phyloP scores from a whole-genome alignment of 768 basidiomycete genomes.

The Cyathus striatus region DNA sequence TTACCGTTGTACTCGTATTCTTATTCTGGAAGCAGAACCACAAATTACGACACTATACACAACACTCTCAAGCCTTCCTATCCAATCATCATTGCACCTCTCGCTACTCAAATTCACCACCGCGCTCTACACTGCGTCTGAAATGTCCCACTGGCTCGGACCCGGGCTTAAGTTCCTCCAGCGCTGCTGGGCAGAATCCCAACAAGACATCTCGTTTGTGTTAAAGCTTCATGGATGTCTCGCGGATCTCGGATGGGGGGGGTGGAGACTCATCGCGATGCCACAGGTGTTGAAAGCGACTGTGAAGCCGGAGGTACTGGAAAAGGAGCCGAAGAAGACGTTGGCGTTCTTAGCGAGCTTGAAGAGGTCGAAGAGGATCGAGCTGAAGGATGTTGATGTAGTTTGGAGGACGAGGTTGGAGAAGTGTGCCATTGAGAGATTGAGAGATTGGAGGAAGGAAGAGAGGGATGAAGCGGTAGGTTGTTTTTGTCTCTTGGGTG shows the following conservation, averaged over 20 bases:
- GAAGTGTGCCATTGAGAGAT: constrained; percentile 36
- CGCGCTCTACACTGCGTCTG: constrained; percentile 33
- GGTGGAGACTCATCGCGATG: constrained; percentile 68
- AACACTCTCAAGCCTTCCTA: constrained; percentile 22
- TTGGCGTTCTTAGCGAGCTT: constrained; percentile 49
- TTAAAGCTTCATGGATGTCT: constrained; percentile 55
- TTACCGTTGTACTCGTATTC: constrained; percentile 3
- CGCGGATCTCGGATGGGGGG: constrained; percentile 65
- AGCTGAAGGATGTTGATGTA: constrained; percentile 41
- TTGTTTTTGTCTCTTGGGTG: constrained; percentile 3
- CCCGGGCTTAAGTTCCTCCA: constrained; percentile 55
- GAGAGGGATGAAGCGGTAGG: constrained; percentile 36
- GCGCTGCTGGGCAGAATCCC: constrained; percentile 24
- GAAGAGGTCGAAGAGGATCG: constrained; percentile 42
- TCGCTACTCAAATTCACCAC: constrained; percentile 34
- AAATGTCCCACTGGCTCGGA: constrained; percentile 46
- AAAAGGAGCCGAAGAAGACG: constrained; percentile 33
- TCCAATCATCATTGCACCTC: constrained; percentile 19
- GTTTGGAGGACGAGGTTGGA: constrained; percentile 56
- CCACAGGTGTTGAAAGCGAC: constrained; percentile 54
- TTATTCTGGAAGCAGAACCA: constrained; percentile 17
- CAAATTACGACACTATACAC: constrained; percentile 28
- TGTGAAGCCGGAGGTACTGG: constrained; percentile 32
- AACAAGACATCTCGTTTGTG: no score
- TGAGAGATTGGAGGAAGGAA: constrained; percentile 36